A percentile compares a stretch with the other conserved stretches of the same genome.
These are phyloP conservation scores for Macrocybe gigantea DNA, from an alignment of 768 basidiomycete genomes.

Conservation along the genomic window DNA sequence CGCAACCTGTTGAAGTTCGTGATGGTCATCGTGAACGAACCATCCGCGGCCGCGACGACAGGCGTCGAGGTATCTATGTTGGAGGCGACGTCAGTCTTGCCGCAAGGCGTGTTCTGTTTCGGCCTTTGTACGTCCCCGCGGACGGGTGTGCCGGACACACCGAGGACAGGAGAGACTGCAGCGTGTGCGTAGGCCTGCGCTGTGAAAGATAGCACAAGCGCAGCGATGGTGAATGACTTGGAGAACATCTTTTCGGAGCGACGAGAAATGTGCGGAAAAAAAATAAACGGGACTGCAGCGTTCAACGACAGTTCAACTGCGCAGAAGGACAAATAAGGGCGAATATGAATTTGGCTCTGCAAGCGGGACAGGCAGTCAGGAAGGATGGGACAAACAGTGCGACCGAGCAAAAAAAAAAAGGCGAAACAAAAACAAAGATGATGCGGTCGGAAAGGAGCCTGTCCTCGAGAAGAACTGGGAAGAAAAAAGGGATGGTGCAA, in stretches of 20 bases:
- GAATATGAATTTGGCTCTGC: too few species aligned
- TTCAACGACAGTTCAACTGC: too few species aligned
- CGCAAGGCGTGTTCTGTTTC: slow-evolving; percentile 30
- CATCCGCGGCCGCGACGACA: slow-evolving; percentile 32
- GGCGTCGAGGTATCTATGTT: slow-evolving; percentile 32
- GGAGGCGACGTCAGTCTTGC: slow-evolving; percentile 32
- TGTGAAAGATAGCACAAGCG: slow-evolving; percentile 6
- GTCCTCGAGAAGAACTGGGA: background rate
- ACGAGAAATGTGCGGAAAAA: background rate
- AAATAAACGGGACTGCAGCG: background rate
- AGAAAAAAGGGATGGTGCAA: background rate
- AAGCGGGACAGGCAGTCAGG: too few species aligned
- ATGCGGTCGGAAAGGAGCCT: background rate
- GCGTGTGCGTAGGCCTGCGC: slow-evolving; percentile 18
- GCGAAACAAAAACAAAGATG: background rate
- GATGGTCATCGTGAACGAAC: slow-evolving; percentile 32
- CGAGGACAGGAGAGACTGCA: slow-evolving; percentile 35
- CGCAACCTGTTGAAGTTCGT: slow-evolving; percentile 42
- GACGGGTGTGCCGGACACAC: slow-evolving; percentile 21
- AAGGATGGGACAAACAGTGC: background rate
- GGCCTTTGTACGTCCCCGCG: slow-evolving; percentile 23
- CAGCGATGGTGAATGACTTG: slow-evolving; percentile 4
- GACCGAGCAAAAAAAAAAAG: background rate
- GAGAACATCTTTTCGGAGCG: slow-evolving; percentile 10
- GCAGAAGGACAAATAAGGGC: too few species aligned